Conservation (phyloP, 1,284 basidiomycete genomes). For the Cryptococcus sp. region DNA sequence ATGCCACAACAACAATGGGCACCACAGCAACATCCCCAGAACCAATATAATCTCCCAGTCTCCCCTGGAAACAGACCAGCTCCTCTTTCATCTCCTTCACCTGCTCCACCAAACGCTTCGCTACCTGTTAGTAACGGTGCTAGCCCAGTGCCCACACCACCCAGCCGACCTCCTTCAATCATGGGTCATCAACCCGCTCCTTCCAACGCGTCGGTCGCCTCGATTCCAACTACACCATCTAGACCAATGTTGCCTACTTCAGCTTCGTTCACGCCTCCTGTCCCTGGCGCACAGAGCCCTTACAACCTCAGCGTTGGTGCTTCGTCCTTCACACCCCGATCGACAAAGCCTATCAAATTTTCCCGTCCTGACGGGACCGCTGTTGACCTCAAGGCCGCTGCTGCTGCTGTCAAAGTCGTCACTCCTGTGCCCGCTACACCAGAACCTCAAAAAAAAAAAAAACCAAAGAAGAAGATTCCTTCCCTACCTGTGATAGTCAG, state of each 20-base stretch:
- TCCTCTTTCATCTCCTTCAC: conserved; percentile 25
- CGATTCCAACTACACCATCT: conserved; percentile 32
- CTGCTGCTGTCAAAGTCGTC: conserved; percentile 24
- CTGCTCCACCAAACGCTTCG: conserved; percentile 22
- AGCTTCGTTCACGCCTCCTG: conserved; percentile 1
- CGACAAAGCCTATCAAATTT: conserved; percentile 38
- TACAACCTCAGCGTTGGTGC: conserved; percentile 33
- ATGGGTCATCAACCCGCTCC: conserved; percentile 25
- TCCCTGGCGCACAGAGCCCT: conserved; percentile 6
- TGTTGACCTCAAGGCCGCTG: conserved; percentile 39
- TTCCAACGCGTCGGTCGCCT: conserved; percentile 18
- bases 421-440: conserved; percentile 20
- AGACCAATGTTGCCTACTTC: conserved; percentile 21
- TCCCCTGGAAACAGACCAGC: conserved; percentile 32
- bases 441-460: conserved; percentile 19
- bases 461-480: conserved; percentile 29
- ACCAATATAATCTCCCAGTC: conserved; percentile 24
- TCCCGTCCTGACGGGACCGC: conserved; percentile 43
- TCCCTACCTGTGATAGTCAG: conserved; percentile 44
- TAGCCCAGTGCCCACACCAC: conserved; percentile 37
- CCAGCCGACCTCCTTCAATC: conserved; percentile 32
- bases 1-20: conserved; percentile 15
- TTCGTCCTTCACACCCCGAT: conserved; percentile 37
- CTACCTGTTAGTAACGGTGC: conserved; percentile 25
- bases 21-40: conserved; percentile 21